Conservation (phyloP, 768 basidiomycete genomes). For the Stropharia rugosoannulata region DNA sequence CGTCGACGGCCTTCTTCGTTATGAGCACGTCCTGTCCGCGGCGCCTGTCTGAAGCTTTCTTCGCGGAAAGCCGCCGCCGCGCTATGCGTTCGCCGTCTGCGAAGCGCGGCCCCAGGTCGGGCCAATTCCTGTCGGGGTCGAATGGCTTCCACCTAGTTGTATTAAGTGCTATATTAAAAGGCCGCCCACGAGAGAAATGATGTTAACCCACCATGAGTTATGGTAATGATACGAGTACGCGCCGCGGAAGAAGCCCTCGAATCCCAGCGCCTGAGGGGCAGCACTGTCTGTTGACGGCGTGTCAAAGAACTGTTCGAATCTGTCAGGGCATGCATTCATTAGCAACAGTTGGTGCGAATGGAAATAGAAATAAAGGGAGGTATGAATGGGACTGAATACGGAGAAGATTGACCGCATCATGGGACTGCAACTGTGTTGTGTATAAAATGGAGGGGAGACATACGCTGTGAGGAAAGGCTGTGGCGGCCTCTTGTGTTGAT, state of each 20-base stretch:
- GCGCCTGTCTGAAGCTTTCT: slow-evolving; percentile 9
- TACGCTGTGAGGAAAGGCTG: slow-evolving; percentile 93
- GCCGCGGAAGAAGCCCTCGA: slow-evolving; percentile 95
- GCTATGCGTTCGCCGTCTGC: slow-evolving; percentile 69
- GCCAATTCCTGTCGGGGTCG: slow-evolving; percentile 91
- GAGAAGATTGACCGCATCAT: not conserved
- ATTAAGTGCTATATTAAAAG: not conserved
- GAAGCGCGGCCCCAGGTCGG: slow-evolving; percentile 86
- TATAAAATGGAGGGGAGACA: slow-evolving; percentile 18
- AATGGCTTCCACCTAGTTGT: slow-evolving; percentile 89
- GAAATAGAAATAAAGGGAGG: not conserved
- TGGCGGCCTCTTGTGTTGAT: slow-evolving; percentile 89
- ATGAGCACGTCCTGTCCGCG: slow-evolving; percentile 18
- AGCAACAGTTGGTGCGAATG: not conserved
- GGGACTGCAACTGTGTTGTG: not conserved
- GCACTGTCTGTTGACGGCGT: slow-evolving; percentile 73
- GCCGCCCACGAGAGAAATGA: not conserved
- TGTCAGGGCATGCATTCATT: slow-evolving; percentile 24
- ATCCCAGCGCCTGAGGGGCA: slow-evolving; percentile 84
- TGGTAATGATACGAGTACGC: slow-evolving; percentile 97
- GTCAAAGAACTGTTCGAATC: slow-evolving; percentile 89
- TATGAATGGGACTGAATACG: not conserved
- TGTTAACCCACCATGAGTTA: slow-evolving; percentile 72
- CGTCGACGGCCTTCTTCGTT: slow-evolving; percentile 17
- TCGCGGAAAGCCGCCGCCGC: slow-evolving; percentile 34